Conservation (phyloP, 495 filamentous ascomycete species). For the Talaromyces ruber region DNA sequence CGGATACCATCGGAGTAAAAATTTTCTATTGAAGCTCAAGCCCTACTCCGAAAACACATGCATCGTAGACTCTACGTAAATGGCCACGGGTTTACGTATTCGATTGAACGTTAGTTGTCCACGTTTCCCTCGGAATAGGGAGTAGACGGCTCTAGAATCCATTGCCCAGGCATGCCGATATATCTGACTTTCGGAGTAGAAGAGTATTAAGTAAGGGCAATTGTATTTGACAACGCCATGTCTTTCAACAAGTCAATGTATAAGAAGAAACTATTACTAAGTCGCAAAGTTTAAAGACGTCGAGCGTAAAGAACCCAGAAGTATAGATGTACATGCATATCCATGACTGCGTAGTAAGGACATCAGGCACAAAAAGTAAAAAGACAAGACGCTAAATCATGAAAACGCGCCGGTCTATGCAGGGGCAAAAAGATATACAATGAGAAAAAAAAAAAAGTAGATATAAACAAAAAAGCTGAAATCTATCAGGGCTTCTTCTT, state of each 20-base stretch:
- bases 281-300: not conserved
- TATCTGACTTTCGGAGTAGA: too few relatives aligned
- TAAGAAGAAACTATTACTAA: not conserved
- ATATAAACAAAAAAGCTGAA: not conserved
- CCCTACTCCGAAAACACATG: not conserved
- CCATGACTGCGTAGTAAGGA: not conserved
- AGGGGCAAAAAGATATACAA: not conserved
- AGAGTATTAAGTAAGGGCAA: not conserved
- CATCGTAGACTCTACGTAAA: not conserved
- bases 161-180: not conserved
- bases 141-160: not conserved
- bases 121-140: not conserved
- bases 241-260: not conserved
- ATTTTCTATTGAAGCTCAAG: not conserved
- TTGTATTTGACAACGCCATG: not conserved
- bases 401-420: slow-evolving; percentile 4
- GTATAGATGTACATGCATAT: slow-evolving; percentile 3
- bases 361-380: not conserved
- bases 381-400: slow-evolving; percentile 4
- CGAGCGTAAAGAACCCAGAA: not conserved
- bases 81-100: not conserved
- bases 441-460: not conserved
- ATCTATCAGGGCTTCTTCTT: slow-evolving; percentile 7
- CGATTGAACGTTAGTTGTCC: not conserved
- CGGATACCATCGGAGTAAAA: not conserved